A percentile compares a stretch with the other conserved stretches of the same genome.
phyloP scores from a whole-genome alignment of 2,329 filamentous ascomycete genomes.

The Aureobasidium namibiae region DNA sequence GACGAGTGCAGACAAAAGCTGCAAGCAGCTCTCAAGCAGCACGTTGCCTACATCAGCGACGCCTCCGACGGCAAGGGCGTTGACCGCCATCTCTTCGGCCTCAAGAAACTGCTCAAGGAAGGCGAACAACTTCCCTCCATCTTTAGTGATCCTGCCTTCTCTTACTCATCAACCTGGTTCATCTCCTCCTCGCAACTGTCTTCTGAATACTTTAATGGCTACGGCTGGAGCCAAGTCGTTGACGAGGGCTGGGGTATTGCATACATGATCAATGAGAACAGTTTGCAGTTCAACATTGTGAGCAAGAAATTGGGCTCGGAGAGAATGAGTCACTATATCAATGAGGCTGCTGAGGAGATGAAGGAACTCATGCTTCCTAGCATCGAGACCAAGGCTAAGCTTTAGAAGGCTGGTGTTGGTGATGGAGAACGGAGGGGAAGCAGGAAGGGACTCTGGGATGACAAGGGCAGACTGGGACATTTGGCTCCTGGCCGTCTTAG shows the following conservation, averaged over 20 bases:
- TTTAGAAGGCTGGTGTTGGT: constrained; percentile 46
- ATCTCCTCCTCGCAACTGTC: constrained; percentile 83
- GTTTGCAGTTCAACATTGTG: constrained; percentile 96
- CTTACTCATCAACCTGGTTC: constrained; percentile 82
- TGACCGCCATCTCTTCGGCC: constrained; percentile 91
- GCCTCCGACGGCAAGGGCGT: constrained; percentile 90
- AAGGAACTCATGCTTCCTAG: constrained; percentile 77
- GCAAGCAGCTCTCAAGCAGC: constrained; percentile 69
- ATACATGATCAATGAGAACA: constrained; percentile 99
- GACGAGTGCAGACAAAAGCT: constrained; percentile 66
- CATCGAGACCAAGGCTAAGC: constrained; percentile 75
- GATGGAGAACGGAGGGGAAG: neutral
- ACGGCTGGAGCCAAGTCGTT: constrained; percentile 97
- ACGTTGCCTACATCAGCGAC: constrained; percentile 83
- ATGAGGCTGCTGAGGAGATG: constrained; percentile 85
- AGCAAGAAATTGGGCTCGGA: constrained; percentile 86
- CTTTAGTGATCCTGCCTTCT: constrained; percentile 78
- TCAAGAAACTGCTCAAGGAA: constrained; percentile 79
- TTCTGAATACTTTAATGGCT: constrained; percentile 97
- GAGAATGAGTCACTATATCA: constrained; percentile 92
- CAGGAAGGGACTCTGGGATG: neutral
- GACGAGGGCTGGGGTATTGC: constrained; percentile 95
- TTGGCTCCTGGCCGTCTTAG: constrained; percentile 6
- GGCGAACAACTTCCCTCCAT: constrained; percentile 75
- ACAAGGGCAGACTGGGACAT: neutral